Conservation (phyloP, 2,329 filamentous ascomycete genomes). For the Fonsecaea pugnacius region DNA sequence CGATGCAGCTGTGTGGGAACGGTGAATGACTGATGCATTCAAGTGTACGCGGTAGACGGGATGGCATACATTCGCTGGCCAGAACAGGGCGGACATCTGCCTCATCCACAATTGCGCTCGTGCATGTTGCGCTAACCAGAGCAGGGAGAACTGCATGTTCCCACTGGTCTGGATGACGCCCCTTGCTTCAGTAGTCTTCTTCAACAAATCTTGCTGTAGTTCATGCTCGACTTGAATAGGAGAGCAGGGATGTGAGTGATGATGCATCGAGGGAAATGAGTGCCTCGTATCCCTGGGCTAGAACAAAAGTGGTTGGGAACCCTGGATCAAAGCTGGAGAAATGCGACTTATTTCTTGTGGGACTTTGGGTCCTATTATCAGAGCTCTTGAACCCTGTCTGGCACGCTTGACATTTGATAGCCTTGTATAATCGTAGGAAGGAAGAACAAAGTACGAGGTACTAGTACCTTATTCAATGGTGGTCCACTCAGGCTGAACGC, state of each 20-base stretch:
- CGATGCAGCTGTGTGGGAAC: not conserved
- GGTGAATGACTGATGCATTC: constrained; percentile 3
- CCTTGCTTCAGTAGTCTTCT: constrained; percentile 1
- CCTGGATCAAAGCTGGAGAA: not conserved
- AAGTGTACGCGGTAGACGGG: not conserved
- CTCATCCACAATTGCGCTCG: constrained; percentile 21
- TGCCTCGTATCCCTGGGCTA: not conserved
- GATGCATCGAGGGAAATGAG: not conserved
- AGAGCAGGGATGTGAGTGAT: not conserved
- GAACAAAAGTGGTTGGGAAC: not conserved
- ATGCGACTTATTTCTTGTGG: not conserved
- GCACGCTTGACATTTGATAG: constrained; percentile 19
- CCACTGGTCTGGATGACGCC: constrained; percentile 13
- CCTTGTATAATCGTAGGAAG: constrained; percentile 17
- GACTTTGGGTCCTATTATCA: not conserved
- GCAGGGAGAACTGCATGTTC: constrained; percentile 11
- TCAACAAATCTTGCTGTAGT: constrained; percentile 20
- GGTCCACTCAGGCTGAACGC: constrained; percentile 11
- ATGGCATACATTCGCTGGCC: constrained; percentile 13
- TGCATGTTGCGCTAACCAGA: constrained; percentile 22
- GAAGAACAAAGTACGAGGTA: not conserved
- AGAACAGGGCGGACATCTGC: not conserved
- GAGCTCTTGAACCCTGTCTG: constrained; percentile 10
- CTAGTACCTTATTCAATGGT: not conserved
- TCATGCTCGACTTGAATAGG: constrained; percentile 4